Conservation (phyloP, 768 basidiomycete genomes). For the Gautieria morchelliformis region DNA sequence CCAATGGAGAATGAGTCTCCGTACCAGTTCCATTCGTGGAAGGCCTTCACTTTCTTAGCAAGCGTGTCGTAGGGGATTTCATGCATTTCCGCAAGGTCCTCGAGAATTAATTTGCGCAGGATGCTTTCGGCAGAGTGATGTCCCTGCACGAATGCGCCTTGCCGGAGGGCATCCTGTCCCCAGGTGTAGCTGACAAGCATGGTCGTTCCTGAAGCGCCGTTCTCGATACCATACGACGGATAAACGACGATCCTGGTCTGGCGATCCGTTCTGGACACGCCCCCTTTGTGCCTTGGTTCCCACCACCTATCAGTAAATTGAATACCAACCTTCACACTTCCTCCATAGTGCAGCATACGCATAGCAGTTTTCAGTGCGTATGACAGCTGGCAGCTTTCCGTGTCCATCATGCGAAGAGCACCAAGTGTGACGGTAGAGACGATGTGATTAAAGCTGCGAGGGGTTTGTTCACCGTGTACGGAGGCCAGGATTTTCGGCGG, state of each 20-base stretch:
- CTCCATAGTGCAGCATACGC: background rate
- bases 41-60: background rate
- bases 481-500: too few relatives aligned
- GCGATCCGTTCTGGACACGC: background rate
- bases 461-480: too few relatives aligned
- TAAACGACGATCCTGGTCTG: background rate
- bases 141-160: background rate
- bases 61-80: background rate
- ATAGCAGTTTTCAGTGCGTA: background rate
- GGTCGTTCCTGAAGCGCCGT: background rate
- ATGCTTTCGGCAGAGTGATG: background rate
- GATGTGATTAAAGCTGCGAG: background rate
- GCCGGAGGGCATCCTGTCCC: background rate
- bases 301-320: background rate
- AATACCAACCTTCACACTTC: background rate
- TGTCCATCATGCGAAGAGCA: background rate
- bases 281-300: background rate
- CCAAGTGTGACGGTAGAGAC: background rate
- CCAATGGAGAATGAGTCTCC: background rate
- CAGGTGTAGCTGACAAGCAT: background rate
- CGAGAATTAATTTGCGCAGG: background rate
- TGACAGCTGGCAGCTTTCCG: background rate
- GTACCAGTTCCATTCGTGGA: background rate
- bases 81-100: background rate
- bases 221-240: background rate